Conservation (phyloP, 129 eudicot species). For the Flaveria bidentis region DNA sequence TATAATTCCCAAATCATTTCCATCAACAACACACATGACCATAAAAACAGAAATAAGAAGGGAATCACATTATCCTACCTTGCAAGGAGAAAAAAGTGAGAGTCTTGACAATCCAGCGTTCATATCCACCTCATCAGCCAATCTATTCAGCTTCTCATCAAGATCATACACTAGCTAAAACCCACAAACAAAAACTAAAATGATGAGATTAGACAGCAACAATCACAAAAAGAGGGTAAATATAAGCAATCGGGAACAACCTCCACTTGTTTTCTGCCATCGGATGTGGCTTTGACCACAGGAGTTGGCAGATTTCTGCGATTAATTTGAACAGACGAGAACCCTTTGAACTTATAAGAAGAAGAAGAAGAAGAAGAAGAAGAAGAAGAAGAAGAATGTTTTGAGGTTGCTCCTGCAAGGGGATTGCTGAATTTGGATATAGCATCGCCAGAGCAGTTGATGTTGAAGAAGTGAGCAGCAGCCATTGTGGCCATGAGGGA, state of each 20-base stretch:
- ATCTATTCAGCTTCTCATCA: constrained; percentile 68
- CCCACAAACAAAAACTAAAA: constrained; percentile 14
- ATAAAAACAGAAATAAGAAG: background rate
- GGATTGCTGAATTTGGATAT: constrained; percentile 32
- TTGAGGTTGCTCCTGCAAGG: constrained; percentile 15
- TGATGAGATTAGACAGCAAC: background rate
- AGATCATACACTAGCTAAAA: constrained; percentile 72
- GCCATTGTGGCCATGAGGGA: constrained; percentile 55
- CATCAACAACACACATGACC: constrained; percentile 10
- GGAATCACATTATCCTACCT: constrained; percentile 50
- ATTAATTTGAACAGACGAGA: constrained; percentile 29
- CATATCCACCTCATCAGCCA: constrained; percentile 93
- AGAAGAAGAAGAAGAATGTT: constrained; percentile 17
- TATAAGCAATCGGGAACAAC: constrained; percentile 30
- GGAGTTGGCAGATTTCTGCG: constrained; percentile 34
- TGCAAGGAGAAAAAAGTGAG: constrained; percentile 92
- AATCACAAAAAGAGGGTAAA: constrained; percentile 17
- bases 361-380: too few relatives aligned
- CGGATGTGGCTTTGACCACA: constrained; percentile 54
- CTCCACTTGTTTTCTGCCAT: constrained; percentile 76
- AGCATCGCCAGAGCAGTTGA: constrained; percentile 28
- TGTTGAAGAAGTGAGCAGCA: constrained; percentile 54
- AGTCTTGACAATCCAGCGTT: constrained; percentile 85
- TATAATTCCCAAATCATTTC: background rate
- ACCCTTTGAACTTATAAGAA: constrained; percentile 30